These are phyloP conservation scores for Prosopis cineraria DNA, from an alignment of 306 rosid genomes.

Conservation along the genomic window DNA sequence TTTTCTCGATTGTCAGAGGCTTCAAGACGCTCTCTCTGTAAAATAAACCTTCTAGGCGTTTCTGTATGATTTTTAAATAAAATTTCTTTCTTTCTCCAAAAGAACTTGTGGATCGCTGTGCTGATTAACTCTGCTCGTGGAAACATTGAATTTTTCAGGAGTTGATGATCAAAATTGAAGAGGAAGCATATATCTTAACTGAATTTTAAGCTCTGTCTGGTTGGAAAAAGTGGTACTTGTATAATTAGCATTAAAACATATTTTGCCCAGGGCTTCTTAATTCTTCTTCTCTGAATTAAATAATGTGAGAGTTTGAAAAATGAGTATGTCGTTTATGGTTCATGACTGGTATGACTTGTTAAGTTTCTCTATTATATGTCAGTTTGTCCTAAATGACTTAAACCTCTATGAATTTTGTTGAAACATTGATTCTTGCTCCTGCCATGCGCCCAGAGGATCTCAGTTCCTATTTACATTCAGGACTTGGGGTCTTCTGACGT, in stretches of 20 bases:
- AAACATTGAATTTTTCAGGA: neutral
- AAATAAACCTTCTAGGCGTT: neutral
- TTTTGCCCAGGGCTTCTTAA: neutral
- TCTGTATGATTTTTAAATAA: neutral
- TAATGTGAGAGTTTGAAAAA: too few species aligned
- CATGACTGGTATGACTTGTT: neutral
- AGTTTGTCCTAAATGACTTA: neutral
- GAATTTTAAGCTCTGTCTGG: neutral
- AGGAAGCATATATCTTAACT: neutral
- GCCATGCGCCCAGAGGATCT: neutral
- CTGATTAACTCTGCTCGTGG: neutral
- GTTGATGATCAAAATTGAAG: neutral
- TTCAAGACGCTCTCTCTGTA: slow-evolving; percentile 27
- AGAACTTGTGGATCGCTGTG: neutral
- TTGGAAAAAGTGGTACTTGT: neutral
- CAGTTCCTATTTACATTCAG: neutral
- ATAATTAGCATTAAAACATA: neutral
- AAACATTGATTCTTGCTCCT: neutral
- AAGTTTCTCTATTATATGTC: too few species aligned
- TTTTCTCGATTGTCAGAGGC: slow-evolving; percentile 54
- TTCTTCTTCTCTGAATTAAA: neutral
- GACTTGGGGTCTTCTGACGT: neutral
- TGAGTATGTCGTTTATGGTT: neutral
- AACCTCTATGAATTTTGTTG: neutral
- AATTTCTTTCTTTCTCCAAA: neutral